These are phyloP conservation scores for Phytophthora pinifolia DNA, from an alignment of 352 stramenopile species.

Conservation along the genomic window DNA sequence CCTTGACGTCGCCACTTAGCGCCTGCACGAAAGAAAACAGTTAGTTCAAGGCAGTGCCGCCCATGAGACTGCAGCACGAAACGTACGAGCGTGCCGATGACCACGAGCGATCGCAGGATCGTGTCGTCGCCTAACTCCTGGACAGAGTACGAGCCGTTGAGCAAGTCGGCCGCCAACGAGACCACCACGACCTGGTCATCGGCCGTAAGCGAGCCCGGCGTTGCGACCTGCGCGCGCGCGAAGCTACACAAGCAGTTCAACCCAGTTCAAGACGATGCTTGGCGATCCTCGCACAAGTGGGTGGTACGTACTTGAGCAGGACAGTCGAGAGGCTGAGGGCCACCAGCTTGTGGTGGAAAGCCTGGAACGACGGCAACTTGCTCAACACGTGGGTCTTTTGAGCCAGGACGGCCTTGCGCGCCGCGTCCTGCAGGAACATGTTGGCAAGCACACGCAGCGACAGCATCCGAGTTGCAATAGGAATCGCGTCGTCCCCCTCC, in stretches of 20 bases:
- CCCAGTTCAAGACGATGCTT: too few species aligned
- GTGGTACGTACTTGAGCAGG: conserved; percentile 63
- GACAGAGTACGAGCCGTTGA: conserved; percentile 53
- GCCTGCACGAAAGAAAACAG: conserved; percentile 29
- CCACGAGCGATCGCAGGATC: conserved; percentile 63
- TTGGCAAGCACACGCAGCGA: conserved; percentile 76
- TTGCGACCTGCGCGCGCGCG: conserved; percentile 37
- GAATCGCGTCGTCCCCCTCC: conserved; percentile 36
- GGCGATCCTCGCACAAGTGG: not conserved
- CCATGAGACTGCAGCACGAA: conserved; percentile 2
- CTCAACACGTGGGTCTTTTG: conserved; percentile 58
- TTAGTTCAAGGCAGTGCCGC: not conserved
- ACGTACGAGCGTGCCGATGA: conserved; percentile 71
- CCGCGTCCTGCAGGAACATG: conserved; percentile 62
- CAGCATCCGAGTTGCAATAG: conserved; percentile 72
- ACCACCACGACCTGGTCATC: conserved; percentile 56
- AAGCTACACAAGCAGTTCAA: conserved; percentile 39
- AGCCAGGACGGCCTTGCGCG: conserved; percentile 43
- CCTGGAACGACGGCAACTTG: conserved; percentile 46
- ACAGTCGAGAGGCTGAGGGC: conserved; percentile 69
- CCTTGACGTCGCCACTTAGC: conserved; percentile 34
- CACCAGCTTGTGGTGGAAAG: conserved; percentile 63
- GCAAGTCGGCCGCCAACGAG: conserved; percentile 47
- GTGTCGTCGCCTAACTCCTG: conserved; percentile 78
- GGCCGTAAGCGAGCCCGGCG: conserved; percentile 31